phyloP scores from a whole-genome alignment of 345 rosid species.

The Heritiera fomes region DNA sequence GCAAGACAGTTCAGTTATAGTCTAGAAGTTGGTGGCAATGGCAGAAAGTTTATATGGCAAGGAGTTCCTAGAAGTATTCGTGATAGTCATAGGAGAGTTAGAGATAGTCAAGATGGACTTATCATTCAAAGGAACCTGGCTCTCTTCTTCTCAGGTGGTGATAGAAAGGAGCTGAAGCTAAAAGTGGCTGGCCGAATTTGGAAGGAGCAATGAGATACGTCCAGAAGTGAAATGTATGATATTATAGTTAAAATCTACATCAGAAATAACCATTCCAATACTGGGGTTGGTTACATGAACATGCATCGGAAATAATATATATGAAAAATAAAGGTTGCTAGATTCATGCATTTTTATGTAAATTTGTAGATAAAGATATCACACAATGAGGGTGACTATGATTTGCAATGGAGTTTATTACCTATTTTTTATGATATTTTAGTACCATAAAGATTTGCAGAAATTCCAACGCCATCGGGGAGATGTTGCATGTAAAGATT shows the following conservation, averaged over 20 bases:
- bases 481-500: no score
- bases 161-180: constrained; percentile 79
- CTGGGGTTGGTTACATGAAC: no score
- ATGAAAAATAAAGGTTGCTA: background rate
- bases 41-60: constrained; percentile 78
- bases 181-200: constrained; percentile 83
- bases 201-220: constrained; percentile 59
- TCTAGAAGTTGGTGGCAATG: constrained; percentile 77
- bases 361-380: constrained; percentile 21
- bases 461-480: background rate
- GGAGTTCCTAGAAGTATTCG: constrained; percentile 88
- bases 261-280: background rate
- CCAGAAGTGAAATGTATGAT: background rate
- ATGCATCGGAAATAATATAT: background rate
- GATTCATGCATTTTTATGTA: constrained; percentile 12
- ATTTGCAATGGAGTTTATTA: background rate
- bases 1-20: constrained; percentile 83
- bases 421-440: background rate
- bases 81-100: constrained; percentile 83
- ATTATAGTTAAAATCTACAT: background rate
- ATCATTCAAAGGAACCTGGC: constrained; percentile 81
- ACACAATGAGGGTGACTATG: constrained; percentile 2
- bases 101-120: constrained; percentile 86
- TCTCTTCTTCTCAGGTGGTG: constrained; percentile 80
- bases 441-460: background rate